Conservation (phyloP, 169 alveolate species). For the Cyclospora cayetanensis region DNA sequence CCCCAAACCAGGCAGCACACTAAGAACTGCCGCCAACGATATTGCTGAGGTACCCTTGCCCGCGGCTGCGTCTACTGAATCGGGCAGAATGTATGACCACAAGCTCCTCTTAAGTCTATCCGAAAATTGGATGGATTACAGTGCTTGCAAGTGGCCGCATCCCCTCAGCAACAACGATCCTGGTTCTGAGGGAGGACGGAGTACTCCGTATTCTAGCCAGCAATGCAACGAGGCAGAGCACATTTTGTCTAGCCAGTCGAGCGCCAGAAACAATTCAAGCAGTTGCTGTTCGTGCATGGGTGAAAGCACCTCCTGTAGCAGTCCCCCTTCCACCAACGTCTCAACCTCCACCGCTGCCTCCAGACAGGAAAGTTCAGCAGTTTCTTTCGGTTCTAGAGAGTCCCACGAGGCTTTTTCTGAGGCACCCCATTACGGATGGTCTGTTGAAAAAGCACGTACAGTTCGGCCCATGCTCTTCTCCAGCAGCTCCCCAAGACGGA, state of each 20-base stretch:
- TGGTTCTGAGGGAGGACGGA: neutral
- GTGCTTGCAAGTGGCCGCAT: conserved; percentile 58
- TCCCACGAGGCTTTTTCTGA: neutral
- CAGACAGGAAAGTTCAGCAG: neutral
- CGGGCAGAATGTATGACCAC: neutral
- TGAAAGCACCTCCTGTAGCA: neutral
- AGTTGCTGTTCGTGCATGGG: neutral
- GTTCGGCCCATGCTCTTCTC: neutral
- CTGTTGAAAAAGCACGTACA: neutral
- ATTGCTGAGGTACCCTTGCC: too few relatives aligned
- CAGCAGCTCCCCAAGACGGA: conserved; percentile 46
- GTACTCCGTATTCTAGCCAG: neutral
- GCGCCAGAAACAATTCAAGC: neutral
- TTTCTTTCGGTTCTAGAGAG: neutral
- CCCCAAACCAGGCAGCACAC: neutral
- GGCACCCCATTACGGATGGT: neutral
- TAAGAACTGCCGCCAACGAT: neutral
- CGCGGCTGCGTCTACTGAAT: neutral
- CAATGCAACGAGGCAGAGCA: neutral
- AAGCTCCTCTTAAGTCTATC: conserved; percentile 35
- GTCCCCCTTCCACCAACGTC: neutral
- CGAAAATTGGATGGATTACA: conserved; percentile 65
- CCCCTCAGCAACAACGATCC: conserved; percentile 63
- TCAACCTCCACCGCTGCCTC: neutral
- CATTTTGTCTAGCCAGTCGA: neutral